Conservation (phyloP, 257 asterid species). For the Fraxinus pennsylvanica region DNA sequence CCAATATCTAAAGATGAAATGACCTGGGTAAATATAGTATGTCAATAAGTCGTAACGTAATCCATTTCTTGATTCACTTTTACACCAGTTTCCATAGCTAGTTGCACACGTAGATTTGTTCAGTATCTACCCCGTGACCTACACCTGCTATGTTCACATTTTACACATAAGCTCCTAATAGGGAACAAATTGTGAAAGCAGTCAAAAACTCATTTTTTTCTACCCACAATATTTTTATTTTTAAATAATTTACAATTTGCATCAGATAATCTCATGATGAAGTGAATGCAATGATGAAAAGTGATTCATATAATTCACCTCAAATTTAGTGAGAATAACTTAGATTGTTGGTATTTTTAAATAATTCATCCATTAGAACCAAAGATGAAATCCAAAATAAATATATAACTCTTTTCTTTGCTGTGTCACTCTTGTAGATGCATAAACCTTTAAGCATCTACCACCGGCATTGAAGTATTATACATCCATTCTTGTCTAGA, state of each 20-base stretch:
- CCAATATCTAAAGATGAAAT: background rate
- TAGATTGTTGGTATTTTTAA: background rate
- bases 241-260: background rate
- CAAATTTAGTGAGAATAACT: background rate
- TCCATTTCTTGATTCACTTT: background rate
- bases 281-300: background rate
- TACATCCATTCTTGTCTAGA: background rate
- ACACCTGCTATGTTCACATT: background rate
- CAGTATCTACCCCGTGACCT: background rate
- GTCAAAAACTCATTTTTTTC: background rate
- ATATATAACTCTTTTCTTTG: background rate
- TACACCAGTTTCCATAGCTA: background rate
- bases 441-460: constrained; percentile 1
- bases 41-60: background rate
- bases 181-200: background rate
- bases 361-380: background rate
- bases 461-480: background rate
- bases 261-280: background rate
- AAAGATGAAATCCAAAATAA: background rate
- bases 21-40: background rate
- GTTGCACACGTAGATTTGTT: background rate
- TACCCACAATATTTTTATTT: background rate
- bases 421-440: background rate
- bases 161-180: background rate
- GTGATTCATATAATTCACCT: background rate